Conservation (phyloP, 2,329 filamentous ascomycete species). For the Drechslerella coelobrocha region DNA sequence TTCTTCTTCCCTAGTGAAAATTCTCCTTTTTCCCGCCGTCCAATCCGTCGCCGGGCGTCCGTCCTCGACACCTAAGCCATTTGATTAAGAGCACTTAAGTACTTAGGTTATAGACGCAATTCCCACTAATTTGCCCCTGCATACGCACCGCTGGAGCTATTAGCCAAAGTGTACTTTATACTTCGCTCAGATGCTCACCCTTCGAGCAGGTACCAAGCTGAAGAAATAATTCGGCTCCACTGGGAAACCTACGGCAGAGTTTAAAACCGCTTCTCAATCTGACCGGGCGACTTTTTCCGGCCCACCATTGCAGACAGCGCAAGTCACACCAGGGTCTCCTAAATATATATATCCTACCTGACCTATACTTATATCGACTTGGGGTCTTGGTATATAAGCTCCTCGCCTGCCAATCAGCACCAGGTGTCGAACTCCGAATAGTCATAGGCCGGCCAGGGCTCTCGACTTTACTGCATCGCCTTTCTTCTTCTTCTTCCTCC, state of each 20-base stretch:
- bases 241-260: no score
- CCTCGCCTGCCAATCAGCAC: neutral
- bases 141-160: no score
- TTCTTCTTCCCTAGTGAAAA: no score
- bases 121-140: slow-evolving; percentile 48
- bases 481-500: neutral
- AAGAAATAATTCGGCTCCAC: neutral
- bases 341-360: neutral
- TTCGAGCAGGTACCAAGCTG: neutral
- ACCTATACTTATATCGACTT: neutral
- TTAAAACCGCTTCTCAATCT: no score
- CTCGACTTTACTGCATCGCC: neutral
- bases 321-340: no score
- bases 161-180: neutral
- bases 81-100: no score
- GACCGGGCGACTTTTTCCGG: no score
- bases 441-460: neutral
- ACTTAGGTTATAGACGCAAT: slow-evolving; percentile 1
- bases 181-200: neutral
- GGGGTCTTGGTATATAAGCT: neutral
- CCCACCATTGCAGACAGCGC: no score
- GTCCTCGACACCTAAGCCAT: no score
- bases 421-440: neutral
- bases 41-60: neutral
- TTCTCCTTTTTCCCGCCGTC: neutral